A percentile compares a stretch with the other conserved stretches of the same genome.
phyloP scores from a whole-genome alignment of 2,329 filamentous ascomycete genomes.

The Aspergillus fumigatiaffinis region DNA sequence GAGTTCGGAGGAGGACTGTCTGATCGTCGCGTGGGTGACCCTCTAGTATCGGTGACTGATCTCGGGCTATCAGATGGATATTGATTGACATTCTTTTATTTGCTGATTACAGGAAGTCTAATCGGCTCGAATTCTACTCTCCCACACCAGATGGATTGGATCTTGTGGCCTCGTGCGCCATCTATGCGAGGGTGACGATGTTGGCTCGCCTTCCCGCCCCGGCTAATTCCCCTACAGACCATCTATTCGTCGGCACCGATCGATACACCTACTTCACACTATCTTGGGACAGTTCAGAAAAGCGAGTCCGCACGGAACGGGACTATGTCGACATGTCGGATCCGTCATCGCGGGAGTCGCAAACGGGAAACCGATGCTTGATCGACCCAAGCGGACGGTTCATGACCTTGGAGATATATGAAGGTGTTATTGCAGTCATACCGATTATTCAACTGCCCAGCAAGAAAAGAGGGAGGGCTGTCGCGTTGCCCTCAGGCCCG shows the following conservation, averaged over 20 bases:
- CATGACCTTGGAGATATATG: slow-evolving; percentile 64
- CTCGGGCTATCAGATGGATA: neutral
- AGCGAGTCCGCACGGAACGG: slow-evolving; percentile 54
- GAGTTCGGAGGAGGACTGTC: slow-evolving; percentile 68
- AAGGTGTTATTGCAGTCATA: slow-evolving; percentile 63
- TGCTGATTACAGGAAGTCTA: slow-evolving; percentile 63
- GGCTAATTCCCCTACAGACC: slow-evolving; percentile 68
- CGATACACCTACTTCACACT: slow-evolving; percentile 87
- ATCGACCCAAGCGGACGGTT: slow-evolving; percentile 74
- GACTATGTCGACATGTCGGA: slow-evolving; percentile 59
- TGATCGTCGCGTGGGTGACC: slow-evolving; percentile 76
- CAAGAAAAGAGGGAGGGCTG: slow-evolving; percentile 38
- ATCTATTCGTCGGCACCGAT: slow-evolving; percentile 90
- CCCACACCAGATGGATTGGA: slow-evolving; percentile 57
- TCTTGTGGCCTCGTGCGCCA: slow-evolving; percentile 63
- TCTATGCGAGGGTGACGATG: slow-evolving; percentile 85
- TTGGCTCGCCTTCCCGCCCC: slow-evolving; percentile 58
- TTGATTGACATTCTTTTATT: neutral
- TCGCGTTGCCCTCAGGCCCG: slow-evolving; percentile 20
- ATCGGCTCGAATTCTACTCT: slow-evolving; percentile 79
- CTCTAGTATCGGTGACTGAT: neutral
- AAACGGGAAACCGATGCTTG: slow-evolving; percentile 76
- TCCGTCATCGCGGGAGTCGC: slow-evolving; percentile 64
- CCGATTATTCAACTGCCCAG: slow-evolving; percentile 56
- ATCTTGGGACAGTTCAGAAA: slow-evolving; percentile 65